phyloP scores from a whole-genome alignment of 805 yeast genomes.

The Blastobotrys robertii region DNA sequence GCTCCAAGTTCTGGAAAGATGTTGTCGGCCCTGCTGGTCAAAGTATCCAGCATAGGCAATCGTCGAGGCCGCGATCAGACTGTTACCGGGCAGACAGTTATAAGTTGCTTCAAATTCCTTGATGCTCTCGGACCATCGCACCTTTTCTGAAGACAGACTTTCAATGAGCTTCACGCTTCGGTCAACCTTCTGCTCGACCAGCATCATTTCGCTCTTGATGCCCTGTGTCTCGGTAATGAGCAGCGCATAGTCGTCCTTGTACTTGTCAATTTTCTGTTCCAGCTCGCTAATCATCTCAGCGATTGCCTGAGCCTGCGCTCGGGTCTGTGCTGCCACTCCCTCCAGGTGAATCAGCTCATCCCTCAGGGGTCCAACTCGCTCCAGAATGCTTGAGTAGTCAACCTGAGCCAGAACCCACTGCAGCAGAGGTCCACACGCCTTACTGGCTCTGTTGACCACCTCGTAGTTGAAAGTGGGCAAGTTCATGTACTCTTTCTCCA shows the following conservation, averaged over 20 bases:
- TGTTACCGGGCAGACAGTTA: constrained; percentile 49
- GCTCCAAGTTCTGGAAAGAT: constrained; percentile 31
- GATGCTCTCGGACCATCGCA: constrained; percentile 64
- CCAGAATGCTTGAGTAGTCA: constrained; percentile 61
- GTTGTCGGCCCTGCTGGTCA: constrained; percentile 40
- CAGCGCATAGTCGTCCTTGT: constrained; percentile 57
- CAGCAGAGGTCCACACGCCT: constrained; percentile 86
- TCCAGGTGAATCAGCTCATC: constrained; percentile 57
- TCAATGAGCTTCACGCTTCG: constrained; percentile 56
- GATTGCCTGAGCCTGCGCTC: constrained; percentile 63
- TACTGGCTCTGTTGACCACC: constrained; percentile 77
- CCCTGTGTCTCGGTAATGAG: constrained; percentile 72
- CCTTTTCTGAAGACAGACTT: constrained; percentile 54
- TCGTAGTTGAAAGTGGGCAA: constrained; percentile 59
- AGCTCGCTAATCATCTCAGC: constrained; percentile 74
- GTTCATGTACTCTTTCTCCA: constrained; percentile 53
- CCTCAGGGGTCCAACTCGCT: constrained; percentile 63
- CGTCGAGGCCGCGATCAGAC: constrained; percentile 54
- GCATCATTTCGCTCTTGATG: constrained; percentile 59
- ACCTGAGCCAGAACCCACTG: constrained; percentile 89
- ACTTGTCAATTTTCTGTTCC: constrained; percentile 54
- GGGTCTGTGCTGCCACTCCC: constrained; percentile 47
- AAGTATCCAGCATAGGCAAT: constrained; percentile 49
- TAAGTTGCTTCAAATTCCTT: constrained; percentile 38
- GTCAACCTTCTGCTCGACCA: constrained; percentile 48